A percentile compares a stretch with the other conserved stretches of the same genome.
Conservation (phyloP, 106 monocot species). For the Dendrobium officinale region DNA sequence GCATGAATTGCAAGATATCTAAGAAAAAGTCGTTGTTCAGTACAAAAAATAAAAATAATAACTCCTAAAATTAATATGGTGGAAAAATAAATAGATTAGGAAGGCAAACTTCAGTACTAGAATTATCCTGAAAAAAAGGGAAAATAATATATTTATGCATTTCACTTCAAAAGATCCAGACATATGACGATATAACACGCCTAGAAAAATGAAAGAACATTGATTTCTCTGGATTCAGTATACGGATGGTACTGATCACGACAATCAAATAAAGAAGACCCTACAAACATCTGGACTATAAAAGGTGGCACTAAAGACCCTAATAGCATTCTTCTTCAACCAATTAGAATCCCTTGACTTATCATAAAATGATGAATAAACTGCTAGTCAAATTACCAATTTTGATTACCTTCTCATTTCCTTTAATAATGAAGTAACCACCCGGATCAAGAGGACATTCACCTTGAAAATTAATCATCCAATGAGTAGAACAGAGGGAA, state of each 20-base stretch:
- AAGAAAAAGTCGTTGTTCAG: neutral
- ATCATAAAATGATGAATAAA: neutral
- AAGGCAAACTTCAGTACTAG: neutral
- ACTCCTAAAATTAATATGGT: neutral
- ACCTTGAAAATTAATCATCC: slow-evolving; percentile 24
- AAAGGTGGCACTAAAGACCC: neutral
- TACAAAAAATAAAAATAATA: neutral
- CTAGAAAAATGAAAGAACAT: no score
- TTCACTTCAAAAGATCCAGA: no score
- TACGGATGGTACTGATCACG: no score
- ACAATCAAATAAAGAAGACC: no score
- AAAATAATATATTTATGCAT: neutral
- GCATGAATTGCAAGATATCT: neutral
- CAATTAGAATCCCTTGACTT: neutral
- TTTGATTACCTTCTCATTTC: slow-evolving; percentile 76
- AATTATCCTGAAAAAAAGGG: neutral
- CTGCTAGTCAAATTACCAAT: neutral
- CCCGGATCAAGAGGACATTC: slow-evolving; percentile 99
- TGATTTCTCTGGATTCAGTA: no score
- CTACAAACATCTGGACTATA: neutral
- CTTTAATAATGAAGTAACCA: slow-evolving; percentile 90
- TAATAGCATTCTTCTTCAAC: neutral
- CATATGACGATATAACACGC: no score
- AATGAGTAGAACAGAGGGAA: slow-evolving; percentile 3
- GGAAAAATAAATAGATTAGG: neutral